Percentiles rank a stretch among this genome's conserved stretches.
Conservation (phyloP, 768 basidiomycete genomes). For the Tephrocybe sp. region DNA sequence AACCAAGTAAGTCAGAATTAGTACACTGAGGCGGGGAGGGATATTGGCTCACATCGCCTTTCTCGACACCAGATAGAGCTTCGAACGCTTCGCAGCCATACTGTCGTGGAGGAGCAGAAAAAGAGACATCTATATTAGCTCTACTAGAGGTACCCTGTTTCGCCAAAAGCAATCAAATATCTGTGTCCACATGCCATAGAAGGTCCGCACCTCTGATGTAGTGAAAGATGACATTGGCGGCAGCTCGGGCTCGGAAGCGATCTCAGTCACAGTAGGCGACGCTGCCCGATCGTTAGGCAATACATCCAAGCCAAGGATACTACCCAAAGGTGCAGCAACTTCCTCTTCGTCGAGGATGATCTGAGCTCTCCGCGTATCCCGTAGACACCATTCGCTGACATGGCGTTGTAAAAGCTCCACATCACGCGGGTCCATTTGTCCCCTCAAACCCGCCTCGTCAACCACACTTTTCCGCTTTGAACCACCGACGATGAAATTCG, state of each 20-base stretch:
- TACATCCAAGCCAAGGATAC: neutral
- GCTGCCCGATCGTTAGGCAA: neutral
- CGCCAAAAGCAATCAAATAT: neutral
- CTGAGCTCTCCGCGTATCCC: slow-evolving; percentile 23
- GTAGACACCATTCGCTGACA: slow-evolving; percentile 44
- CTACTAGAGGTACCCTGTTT: slow-evolving; percentile 7
- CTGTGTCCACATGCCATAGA: neutral
- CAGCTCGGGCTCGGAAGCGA: slow-evolving; percentile 17
- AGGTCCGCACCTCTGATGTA: slow-evolving; percentile 1
- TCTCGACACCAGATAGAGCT: slow-evolving; percentile 42
- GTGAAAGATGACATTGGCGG: slow-evolving; percentile 26
- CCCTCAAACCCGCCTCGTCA: slow-evolving; percentile 34
- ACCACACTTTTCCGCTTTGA: slow-evolving; percentile 40
- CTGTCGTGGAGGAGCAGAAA: slow-evolving; percentile 21
- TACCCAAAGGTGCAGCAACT: neutral
- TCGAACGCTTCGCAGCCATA: slow-evolving; percentile 45
- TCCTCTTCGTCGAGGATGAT: slow-evolving; percentile 17
- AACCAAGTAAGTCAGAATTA: neutral
- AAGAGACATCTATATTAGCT: neutral
- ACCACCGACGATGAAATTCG: slow-evolving; percentile 60
- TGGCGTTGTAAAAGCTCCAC: slow-evolving; percentile 34
- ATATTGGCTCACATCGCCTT: slow-evolving; percentile 45
- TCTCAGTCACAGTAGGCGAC: slow-evolving; percentile 23
- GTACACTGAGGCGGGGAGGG: neutral
- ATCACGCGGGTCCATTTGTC: slow-evolving; percentile 40